phyloP scores from a whole-genome alignment of 495 filamentous ascomycete genomes.

The Chaetomium tenue region DNA sequence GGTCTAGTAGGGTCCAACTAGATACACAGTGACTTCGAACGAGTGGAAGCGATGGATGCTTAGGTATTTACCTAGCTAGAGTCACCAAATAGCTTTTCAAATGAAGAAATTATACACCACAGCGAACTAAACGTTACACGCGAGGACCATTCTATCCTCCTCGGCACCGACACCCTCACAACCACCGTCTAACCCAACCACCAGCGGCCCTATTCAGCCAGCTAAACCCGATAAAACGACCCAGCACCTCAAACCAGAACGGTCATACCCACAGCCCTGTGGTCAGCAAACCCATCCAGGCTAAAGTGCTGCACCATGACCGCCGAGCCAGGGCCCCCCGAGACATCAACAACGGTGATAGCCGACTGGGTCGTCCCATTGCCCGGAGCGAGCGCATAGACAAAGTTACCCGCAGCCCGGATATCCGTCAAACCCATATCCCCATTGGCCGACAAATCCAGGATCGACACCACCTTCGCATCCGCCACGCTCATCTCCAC shows the following conservation, averaged over 20 bases:
- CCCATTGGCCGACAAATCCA: constrained; percentile 42
- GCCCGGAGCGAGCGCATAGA: constrained; percentile 57
- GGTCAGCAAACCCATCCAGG: constrained; percentile 26
- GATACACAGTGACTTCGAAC: too few species aligned
- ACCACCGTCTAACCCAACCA: too few species aligned
- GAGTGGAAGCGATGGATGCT: too few species aligned
- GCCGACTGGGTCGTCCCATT: constrained; percentile 47
- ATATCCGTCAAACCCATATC: constrained; percentile 57
- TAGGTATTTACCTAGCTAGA: too few species aligned
- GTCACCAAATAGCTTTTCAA: too few species aligned
- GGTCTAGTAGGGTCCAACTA: too few species aligned
- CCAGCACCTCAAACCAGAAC: not conserved
- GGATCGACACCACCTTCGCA: constrained; percentile 41
- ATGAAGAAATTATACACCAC: too few species aligned
- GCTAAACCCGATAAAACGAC: too few species aligned
- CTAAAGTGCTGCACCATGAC: constrained; percentile 42
- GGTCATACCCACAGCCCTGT: not conserved
- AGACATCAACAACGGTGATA: constrained; percentile 52
- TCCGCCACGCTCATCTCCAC: constrained; percentile 51
- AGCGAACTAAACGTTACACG: too few species aligned
- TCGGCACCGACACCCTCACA: too few species aligned
- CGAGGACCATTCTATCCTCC: too few species aligned
- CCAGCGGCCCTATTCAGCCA: too few species aligned
- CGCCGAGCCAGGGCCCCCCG: not conserved
- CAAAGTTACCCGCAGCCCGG: constrained; percentile 47